These are phyloP conservation scores for Mrakiaceae sp. DNA, from an alignment of 1,284 basidiomycete species.

Conservation along the genomic window DNA sequence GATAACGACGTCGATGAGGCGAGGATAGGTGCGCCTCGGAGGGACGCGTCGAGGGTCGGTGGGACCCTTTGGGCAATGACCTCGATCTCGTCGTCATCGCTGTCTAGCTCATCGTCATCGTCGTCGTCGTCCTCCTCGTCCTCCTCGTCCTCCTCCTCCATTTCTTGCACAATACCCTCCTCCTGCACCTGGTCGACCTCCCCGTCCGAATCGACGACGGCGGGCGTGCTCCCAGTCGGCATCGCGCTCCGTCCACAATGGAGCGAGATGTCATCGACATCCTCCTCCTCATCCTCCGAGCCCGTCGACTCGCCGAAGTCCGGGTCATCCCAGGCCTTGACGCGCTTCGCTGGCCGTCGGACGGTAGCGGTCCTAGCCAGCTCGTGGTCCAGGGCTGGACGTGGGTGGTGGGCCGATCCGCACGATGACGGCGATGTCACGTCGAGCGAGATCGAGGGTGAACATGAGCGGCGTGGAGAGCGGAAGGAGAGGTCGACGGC, in stretches of 20 bases:
- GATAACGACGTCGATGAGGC: not conserved
- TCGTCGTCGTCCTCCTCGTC: not conserved
- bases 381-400: too few species aligned
- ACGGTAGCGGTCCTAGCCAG: conserved; percentile 44
- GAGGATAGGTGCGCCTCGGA: not conserved
- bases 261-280: not conserved
- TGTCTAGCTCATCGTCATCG: not conserved
- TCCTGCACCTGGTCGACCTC: not conserved
- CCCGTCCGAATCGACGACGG: not conserved
- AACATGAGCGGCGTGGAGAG: conserved; percentile 17
- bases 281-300: not conserved
- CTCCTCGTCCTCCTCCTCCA: not conserved
- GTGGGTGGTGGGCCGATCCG: too few species aligned
- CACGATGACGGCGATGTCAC: too few species aligned
- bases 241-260: not conserved
- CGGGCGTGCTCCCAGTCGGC: not conserved
- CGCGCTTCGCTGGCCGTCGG: not conserved
- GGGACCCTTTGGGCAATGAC: too few species aligned
- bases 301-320: not conserved
- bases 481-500: conserved; percentile 60
- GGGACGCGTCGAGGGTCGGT: not conserved
- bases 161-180: not conserved
- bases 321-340: not conserved
- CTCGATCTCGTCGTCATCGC: too few species aligned
- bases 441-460: too few species aligned